A percentile compares a stretch with the other conserved stretches of the same genome.
Conservation (phyloP, 2,329 filamentous ascomycete species). For the Ceratocystis smalleyi region DNA sequence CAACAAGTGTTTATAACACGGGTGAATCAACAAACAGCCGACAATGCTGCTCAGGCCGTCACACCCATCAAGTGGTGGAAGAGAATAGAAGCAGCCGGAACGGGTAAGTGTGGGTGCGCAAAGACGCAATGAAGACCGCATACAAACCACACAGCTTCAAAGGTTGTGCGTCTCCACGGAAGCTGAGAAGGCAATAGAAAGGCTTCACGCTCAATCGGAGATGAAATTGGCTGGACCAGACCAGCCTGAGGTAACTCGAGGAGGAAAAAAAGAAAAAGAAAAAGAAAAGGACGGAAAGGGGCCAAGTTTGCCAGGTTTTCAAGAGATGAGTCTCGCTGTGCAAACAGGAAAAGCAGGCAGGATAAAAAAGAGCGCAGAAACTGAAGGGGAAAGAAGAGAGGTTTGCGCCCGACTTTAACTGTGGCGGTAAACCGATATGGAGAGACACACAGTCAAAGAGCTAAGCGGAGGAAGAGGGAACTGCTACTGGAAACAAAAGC, state of each 20-base stretch:
- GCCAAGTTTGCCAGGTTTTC: background rate
- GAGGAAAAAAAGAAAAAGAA: background rate
- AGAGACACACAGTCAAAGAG: background rate
- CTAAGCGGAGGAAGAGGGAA: background rate
- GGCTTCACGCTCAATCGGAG: too few species aligned
- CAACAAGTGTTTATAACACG: background rate
- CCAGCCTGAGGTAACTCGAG: background rate
- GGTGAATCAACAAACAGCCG: background rate
- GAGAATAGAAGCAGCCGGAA: background rate
- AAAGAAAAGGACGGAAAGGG: background rate
- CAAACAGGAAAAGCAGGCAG: conserved; percentile 22
- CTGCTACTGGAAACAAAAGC: background rate
- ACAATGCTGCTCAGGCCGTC: background rate
- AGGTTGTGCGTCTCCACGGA: too few species aligned
- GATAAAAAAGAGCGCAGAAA: background rate
- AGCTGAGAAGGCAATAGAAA: too few species aligned
- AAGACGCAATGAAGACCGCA: background rate
- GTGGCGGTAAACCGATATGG: background rate
- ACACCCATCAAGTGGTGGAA: background rate
- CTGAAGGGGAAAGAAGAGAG: background rate
- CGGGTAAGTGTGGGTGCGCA: background rate
- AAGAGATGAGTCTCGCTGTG: background rate
- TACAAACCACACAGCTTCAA: background rate
- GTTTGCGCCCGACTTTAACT: background rate
- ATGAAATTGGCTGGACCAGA: background rate